phyloP scores from a whole-genome alignment of 768 basidiomycete species.

The Stropharia rugosoannulata region DNA sequence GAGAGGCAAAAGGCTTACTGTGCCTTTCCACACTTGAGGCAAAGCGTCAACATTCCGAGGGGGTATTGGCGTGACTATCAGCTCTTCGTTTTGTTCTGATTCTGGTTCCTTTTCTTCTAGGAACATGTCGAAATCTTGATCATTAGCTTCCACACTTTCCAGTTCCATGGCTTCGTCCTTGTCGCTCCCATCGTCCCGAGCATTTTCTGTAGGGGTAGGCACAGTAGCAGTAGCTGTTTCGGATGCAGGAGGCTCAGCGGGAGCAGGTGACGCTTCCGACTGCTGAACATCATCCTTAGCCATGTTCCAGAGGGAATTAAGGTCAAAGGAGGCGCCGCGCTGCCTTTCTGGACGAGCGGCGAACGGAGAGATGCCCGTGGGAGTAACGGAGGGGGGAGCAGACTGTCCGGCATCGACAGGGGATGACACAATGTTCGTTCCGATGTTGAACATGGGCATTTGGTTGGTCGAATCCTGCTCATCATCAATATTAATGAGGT shows the following conservation, averaged over 20 bases:
- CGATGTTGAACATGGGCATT: slow-evolving; percentile 7
- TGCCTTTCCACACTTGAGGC: slow-evolving; percentile 72
- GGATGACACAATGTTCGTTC: slow-evolving; percentile 11
- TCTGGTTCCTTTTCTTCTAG: slow-evolving; percentile 62
- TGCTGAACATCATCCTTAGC: slow-evolving; percentile 32
- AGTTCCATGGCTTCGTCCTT: slow-evolving; percentile 49
- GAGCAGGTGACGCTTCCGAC: slow-evolving; percentile 7
- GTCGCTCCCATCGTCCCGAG: slow-evolving; percentile 27
- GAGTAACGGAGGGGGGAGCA: slow-evolving; percentile 22
- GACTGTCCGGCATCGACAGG: slow-evolving; percentile 12
- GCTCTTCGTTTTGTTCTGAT: slow-evolving; percentile 20
- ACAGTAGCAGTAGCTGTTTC: slow-evolving; percentile 11
- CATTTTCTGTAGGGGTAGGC: slow-evolving; percentile 13
- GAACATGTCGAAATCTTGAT: slow-evolving; percentile 88
- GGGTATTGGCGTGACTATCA: slow-evolving; percentile 42
- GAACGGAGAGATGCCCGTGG: slow-evolving; percentile 49
- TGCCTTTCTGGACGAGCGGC: slow-evolving; percentile 45
- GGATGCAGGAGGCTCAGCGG: slow-evolving; percentile 8
- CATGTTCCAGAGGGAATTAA: slow-evolving; percentile 70
- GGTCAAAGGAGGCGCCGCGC: slow-evolving; percentile 60
- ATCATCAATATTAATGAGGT: slow-evolving; percentile 78
- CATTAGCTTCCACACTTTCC: slow-evolving; percentile 57
- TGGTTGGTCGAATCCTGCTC: slow-evolving; percentile 30
- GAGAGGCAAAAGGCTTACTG: slow-evolving; percentile 41
- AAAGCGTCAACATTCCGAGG: slow-evolving; percentile 46